Evolutionary conservation across 306 rosid species (phyloP), one percentile per base, ranked within the genome.

Genomic region (Biancaea sappan): DNA sequence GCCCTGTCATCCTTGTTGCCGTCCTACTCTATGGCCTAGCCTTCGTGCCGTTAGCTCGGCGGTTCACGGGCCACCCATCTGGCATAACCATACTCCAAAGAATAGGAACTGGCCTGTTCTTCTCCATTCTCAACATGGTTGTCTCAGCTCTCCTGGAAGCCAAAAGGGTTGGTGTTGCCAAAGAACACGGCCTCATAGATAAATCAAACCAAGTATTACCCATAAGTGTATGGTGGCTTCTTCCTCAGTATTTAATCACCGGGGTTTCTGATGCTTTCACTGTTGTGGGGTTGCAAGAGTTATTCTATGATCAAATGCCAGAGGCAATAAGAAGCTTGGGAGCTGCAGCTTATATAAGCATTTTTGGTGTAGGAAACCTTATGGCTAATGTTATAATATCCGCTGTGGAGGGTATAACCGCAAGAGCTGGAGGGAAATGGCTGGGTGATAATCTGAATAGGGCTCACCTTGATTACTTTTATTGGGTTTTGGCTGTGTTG

Each of bases 281-380:
- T 0, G 32, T 83, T 1, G 79, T 89, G 6, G 97, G 96, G 6
- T 74, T 89, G 0, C 96, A 89, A 51, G 89, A 89, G 12, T 35
- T 89, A 57, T 88, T 86, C 73, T 89, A 92, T 41, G 91, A 84
- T 26, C 93, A 92, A 73, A 89, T 92, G 97, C 97, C 91, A 0
- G 80, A 81, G 3, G 43, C 68, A 0, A 31, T 87, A 82, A 83
- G 97, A 29, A 89, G 97, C 70, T 52, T 89, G 3, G 97, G 97
- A 12, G 91, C 97, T 0, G 96, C 96, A 6, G 91, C 95, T 1
- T 84, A 81, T 64, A 48, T 89, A 8, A 87, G 91, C 51, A 74
- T 83, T 1, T 22, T 79, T 0, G 96, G 97, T 2, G 71, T 87
- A 21, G 97, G 93, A 14, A 86, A 84, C 78, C 88, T 89, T 62